Evolutionary conservation across 495 filamentous ascomycete species (phyloP).

Genomic region (Beverwykella pulmonaria): DNA sequence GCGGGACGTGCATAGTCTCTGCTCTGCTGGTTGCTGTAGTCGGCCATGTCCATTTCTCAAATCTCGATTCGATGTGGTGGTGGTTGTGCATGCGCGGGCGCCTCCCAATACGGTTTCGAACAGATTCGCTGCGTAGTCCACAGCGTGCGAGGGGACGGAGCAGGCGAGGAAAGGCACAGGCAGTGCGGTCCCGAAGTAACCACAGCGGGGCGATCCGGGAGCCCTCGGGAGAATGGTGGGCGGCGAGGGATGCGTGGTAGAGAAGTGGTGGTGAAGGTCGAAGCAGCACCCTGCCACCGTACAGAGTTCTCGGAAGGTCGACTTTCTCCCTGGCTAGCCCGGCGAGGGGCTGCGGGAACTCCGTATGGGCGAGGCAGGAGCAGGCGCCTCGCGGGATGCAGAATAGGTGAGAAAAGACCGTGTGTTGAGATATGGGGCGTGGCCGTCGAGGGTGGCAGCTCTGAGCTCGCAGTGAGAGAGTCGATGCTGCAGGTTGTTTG

Average conservation of each 20-base stretch:
- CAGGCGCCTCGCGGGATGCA: neutral
- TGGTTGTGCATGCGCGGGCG: constrained; percentile 28
- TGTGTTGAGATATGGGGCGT: neutral
- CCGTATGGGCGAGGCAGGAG: constrained; percentile 1
- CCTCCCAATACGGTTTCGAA: neutral
- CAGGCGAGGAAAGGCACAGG: neutral
- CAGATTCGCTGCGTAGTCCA: constrained; percentile 15
- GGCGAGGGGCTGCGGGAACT: constrained; percentile 21
- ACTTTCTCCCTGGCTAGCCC: constrained; percentile 19
- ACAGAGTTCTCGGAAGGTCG: constrained; percentile 3
- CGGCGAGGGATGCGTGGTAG: neutral
- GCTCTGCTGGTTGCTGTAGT: constrained; percentile 75
- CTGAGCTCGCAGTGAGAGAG: neutral
- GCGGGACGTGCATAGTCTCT: constrained; percentile 65
- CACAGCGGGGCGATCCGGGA: neutral
- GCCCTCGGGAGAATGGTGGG: neutral
- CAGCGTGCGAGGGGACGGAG: constrained; percentile 13
- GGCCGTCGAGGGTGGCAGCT: neutral
- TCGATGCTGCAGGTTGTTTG: neutral
- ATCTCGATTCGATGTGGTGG: neutral
- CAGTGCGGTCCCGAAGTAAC: neutral
- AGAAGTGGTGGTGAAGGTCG: neutral
- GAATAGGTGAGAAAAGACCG: constrained; percentile 3
- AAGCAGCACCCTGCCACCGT: constrained; percentile 1
- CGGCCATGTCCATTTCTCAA: constrained; percentile 64